Conservation (phyloP, 331 rosid genomes). For the Malus hybrid region DNA sequence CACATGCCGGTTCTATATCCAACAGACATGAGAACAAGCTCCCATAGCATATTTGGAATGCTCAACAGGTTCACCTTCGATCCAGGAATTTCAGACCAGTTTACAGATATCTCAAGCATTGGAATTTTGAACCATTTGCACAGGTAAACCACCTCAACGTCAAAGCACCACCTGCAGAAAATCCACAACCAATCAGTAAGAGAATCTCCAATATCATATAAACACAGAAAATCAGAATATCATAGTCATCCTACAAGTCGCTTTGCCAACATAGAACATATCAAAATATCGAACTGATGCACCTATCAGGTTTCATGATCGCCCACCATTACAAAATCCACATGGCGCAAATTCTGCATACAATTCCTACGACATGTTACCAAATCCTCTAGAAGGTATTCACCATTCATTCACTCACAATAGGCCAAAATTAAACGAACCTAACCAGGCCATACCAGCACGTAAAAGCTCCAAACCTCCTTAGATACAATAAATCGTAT, state of each 20-base stretch:
- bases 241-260: not conserved
- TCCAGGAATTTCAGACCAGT: slow-evolving; percentile 96
- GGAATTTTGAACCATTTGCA: slow-evolving; percentile 67
- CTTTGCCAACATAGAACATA: not conserved
- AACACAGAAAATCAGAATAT: not conserved
- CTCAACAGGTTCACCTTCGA: slow-evolving; percentile 84
- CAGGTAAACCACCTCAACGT: slow-evolving; percentile 76
- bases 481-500: too few species aligned
- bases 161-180: slow-evolving; percentile 95
- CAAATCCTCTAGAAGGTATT: not conserved
- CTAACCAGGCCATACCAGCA: too few species aligned
- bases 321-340: not conserved
- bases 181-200: not conserved
- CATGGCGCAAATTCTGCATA: not conserved
- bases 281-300: not conserved
- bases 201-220: not conserved
- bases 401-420: too few species aligned
- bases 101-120: slow-evolving; percentile 81
- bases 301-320: not conserved
- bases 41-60: slow-evolving; percentile 98
- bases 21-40: slow-evolving; percentile 74
- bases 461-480: too few species aligned
- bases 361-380: not conserved
- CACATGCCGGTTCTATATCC: slow-evolving; percentile 86
- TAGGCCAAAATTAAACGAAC: too few species aligned